A percentile compares a stretch with the other conserved stretches of the same genome.
phyloP scores from a whole-genome alignment of 352 stramenopile genomes.

The Phytophthora sp. region DNA sequence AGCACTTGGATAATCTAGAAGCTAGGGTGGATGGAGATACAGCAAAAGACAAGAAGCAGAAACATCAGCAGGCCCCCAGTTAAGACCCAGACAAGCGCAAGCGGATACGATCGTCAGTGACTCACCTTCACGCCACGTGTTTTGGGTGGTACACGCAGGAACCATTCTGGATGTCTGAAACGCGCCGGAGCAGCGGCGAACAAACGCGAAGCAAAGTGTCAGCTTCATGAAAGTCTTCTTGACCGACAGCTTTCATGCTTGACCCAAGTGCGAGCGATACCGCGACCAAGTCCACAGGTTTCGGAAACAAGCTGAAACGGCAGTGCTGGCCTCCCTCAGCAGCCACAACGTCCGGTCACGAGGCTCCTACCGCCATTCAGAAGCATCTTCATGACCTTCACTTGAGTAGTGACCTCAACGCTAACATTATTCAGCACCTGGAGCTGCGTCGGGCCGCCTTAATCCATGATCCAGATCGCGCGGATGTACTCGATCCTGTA shows the following conservation, averaged over 20 bases:
- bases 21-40: not conserved
- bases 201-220: slow-evolving; percentile 21
- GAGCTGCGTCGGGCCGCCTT: not conserved
- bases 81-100: slow-evolving; percentile 20
- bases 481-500: slow-evolving; percentile 1
- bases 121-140: slow-evolving; percentile 13
- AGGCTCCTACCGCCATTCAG: not conserved
- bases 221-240: slow-evolving; percentile 29
- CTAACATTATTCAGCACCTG: not conserved
- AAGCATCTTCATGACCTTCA: slow-evolving; percentile 8
- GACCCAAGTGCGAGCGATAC: not conserved
- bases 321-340: slow-evolving; percentile 7
- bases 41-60: slow-evolving; percentile 7
- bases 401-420: not conserved
- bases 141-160: slow-evolving; percentile 18
- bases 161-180: not conserved
- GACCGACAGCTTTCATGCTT: slow-evolving; percentile 2
- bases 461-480: slow-evolving; percentile 4
- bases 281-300: slow-evolving; percentile 11
- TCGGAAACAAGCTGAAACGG: too few relatives aligned
- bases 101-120: not conserved
- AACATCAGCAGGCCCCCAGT: slow-evolving; percentile 3
- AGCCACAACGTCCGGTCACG: not conserved
- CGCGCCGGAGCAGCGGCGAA: slow-evolving; percentile 14
- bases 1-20: slow-evolving; percentile 14